Base-by-base conservation (phyloP, 805 yeast species). In the Hanseniaspora pseudoguilliermondii region DNA sequence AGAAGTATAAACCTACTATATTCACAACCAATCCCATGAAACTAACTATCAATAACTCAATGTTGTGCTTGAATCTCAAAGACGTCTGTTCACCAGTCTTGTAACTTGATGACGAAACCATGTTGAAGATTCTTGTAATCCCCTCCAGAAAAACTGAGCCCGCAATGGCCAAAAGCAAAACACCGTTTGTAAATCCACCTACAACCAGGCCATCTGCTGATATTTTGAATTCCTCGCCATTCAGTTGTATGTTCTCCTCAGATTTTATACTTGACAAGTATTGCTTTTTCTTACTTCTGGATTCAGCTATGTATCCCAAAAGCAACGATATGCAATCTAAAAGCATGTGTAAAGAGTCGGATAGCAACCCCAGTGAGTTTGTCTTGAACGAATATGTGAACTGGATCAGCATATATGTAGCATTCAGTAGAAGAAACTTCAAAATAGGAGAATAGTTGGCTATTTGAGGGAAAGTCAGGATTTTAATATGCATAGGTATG, bases 261-360 rank as follows among this genome's bases (percentile, higher is more conserved):
- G 36, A n/a, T 16, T 44, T 20, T 25, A 44, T 27, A 10, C 23
- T 27, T 7, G 47, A 44, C 23, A 43, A 25, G 29, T 44, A 44
- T 11, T 29, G 47, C 15, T 27, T 59, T 72, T 72, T 59, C 79
- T 81, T 39, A 2, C 84, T 74, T 53, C 81, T 69, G 15, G 80
- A 76, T 23, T 95, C 86, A 0, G 99, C 98, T 27, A 91, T 75
- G 2, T 93, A 72, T 0, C 99, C 99, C 34, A 93, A 77, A 2
- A 93, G 81, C 55, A 93, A 72, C 0, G 97, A 95, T 0, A 88
- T 77, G 67, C 98, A 93, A 68, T 93, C 99, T 56, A 93, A 74
- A 2, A 95, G 85, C 99, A 93, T 93, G 68, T 93, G 99, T 53
- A 93, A 75, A 1, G 96, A 88, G 65, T 93, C 99, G 20, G 96